Percentiles rank a stretch among this genome's conserved stretches.
Conservation (phyloP, 441 rosid species). For the Rhodomyrtus psidioides region DNA sequence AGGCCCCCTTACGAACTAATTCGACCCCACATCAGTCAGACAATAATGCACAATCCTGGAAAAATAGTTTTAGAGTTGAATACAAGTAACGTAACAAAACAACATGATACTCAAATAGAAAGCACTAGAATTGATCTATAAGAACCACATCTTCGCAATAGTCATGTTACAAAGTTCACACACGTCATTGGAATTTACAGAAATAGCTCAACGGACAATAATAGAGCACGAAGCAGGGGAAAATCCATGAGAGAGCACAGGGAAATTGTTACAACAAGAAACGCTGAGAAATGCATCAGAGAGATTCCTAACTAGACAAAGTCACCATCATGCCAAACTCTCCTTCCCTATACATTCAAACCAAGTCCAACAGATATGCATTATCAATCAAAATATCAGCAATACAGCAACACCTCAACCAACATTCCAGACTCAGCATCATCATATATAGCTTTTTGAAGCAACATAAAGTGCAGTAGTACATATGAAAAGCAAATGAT, state of each 20-base stretch:
- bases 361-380: too few species aligned
- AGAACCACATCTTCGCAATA: neutral
- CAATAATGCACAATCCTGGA: neutral
- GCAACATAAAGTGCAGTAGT: too few species aligned
- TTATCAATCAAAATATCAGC: too few species aligned
- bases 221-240: neutral
- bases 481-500: too few species aligned
- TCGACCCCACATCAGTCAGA: neutral
- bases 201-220: neutral
- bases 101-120: too few species aligned
- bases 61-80: neutral
- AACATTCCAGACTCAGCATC: too few species aligned
- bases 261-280: neutral
- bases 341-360: too few species aligned
- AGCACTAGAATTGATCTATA: too few species aligned
- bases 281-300: slow-evolving; percentile 26
- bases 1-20: neutral
- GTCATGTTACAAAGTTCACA: neutral
- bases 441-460: too few species aligned
- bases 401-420: too few species aligned
- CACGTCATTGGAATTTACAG: too few species aligned
- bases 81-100: neutral
- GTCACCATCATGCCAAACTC: too few species aligned
- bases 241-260: neutral
- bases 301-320: slow-evolving; percentile 38